These are phyloP conservation scores for Colletotrichum abscissum DNA, from an alignment of 2,329 filamentous ascomycete genomes.

Conservation along the genomic window DNA sequence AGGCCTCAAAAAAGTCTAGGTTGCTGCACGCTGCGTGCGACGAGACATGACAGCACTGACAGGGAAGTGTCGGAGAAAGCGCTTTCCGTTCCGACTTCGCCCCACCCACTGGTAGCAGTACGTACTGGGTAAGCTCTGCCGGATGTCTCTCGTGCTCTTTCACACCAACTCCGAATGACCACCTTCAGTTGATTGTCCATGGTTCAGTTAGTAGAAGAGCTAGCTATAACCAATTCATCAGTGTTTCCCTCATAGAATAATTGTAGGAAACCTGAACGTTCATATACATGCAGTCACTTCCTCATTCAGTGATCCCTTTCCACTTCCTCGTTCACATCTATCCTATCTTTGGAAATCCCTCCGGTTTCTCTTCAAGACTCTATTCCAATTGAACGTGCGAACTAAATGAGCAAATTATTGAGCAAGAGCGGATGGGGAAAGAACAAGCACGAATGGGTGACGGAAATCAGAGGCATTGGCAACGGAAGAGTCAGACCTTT, in stretches of 20 bases:
- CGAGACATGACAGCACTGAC: slow-evolving; percentile 11
- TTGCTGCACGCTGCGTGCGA: background rate
- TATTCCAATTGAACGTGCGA: too few species aligned
- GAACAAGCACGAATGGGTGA: too few species aligned
- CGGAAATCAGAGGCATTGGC: background rate
- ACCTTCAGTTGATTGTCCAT: too few species aligned
- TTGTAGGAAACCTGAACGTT: too few species aligned
- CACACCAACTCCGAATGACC: too few species aligned
- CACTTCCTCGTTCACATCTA: background rate
- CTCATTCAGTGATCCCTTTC: background rate
- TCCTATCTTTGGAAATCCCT: background rate
- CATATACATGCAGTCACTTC: too few species aligned
- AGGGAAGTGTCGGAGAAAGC: slow-evolving; percentile 14
- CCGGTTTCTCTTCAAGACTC: background rate
- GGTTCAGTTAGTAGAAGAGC: too few species aligned
- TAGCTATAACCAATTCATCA: too few species aligned
- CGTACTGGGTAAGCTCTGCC: background rate
- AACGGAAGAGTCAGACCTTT: too few species aligned
- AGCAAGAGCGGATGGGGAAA: background rate
- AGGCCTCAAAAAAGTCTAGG: slow-evolving; percentile 23
- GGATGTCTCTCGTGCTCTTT: background rate
- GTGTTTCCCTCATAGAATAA: too few species aligned
- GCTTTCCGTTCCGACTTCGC: background rate
- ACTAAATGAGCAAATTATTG: too few species aligned
- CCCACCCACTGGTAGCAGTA: background rate